Percentiles rank a stretch among this genome's conserved stretches.
These are phyloP conservation scores for Cardiosporidium cionae DNA, from an alignment of 169 alveolate species.

Conservation along the genomic window DNA sequence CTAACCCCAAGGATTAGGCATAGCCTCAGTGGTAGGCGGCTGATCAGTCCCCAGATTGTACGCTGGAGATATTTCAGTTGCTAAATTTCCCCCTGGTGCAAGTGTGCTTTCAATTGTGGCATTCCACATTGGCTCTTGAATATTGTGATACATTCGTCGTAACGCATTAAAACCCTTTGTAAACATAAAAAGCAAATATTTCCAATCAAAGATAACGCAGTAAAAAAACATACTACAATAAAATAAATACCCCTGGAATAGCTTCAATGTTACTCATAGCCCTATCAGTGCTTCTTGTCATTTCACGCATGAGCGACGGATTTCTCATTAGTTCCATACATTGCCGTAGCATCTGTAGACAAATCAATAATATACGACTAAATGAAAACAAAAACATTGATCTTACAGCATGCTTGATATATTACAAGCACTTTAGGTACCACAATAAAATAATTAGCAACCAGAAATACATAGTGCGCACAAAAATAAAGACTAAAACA, in stretches of 20 bases:
- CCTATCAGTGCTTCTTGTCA: slow-evolving; percentile 52
- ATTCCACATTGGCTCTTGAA: slow-evolving; percentile 55
- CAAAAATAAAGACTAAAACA: not conserved
- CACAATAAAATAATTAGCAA: not conserved
- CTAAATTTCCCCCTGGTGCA: not conserved
- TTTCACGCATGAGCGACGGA: slow-evolving; percentile 48
- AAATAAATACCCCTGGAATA: slow-evolving; percentile 37
- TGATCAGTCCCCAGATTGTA: not conserved
- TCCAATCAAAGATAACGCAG: not conserved
- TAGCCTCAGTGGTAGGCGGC: slow-evolving; percentile 1
- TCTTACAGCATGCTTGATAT: not conserved
- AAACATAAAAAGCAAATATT: not conserved
- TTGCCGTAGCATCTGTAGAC: slow-evolving; percentile 39
- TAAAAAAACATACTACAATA: not conserved
- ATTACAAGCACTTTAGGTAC: not conserved
- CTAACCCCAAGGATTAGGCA: slow-evolving; percentile 40
- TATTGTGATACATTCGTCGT: slow-evolving; percentile 42
- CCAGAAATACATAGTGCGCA: not conserved
- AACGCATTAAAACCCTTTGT: slow-evolving; percentile 51
- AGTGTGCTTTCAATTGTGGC: slow-evolving; percentile 29
- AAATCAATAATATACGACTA: not conserved
- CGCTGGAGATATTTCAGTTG: not conserved
- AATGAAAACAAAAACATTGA: not conserved
- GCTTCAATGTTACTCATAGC: slow-evolving; percentile 54
- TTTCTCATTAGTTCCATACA: slow-evolving; percentile 37